A percentile compares a stretch with the other conserved stretches of the same genome.
phyloP scores from a whole-genome alignment of 306 rosid genomes.

The Adenanthera pavonina region DNA sequence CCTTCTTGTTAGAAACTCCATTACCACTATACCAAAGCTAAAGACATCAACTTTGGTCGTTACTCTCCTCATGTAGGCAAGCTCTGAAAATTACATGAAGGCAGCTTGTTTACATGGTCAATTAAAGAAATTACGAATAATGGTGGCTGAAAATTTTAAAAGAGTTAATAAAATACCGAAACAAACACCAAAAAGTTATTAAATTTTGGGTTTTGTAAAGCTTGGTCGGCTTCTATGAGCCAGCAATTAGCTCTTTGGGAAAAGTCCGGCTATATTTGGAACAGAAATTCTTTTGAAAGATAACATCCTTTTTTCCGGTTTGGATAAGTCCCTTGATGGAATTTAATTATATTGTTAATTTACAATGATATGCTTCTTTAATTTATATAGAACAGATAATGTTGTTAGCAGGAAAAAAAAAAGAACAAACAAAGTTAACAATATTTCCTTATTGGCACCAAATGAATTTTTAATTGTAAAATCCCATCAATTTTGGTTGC shows the following conservation, averaged over 20 bases:
- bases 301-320: too few species aligned
- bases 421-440: neutral
- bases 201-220: neutral
- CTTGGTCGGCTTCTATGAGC: neutral
- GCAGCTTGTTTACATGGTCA: neutral
- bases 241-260: neutral
- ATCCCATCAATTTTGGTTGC: neutral
- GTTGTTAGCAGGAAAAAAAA: neutral
- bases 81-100: constrained; percentile 61
- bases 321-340: too few species aligned
- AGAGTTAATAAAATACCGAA: neutral
- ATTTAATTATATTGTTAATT: too few species aligned
- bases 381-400: too few species aligned
- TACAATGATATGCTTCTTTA: too few species aligned
- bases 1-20: constrained; percentile 77
- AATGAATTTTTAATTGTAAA: neutral
- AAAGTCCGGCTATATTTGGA: too few species aligned
- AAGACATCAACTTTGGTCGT: constrained; percentile 80
- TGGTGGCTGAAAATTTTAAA: too few species aligned
- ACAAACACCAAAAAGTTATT: neutral
- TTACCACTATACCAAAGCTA: constrained; percentile 80
- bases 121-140: neutral
- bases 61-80: constrained; percentile 75
- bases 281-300: too few species aligned
- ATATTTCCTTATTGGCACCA: neutral